Conservation (phyloP, 2,329 filamentous ascomycete species). For the Blastomyces gilchristii region DNA sequence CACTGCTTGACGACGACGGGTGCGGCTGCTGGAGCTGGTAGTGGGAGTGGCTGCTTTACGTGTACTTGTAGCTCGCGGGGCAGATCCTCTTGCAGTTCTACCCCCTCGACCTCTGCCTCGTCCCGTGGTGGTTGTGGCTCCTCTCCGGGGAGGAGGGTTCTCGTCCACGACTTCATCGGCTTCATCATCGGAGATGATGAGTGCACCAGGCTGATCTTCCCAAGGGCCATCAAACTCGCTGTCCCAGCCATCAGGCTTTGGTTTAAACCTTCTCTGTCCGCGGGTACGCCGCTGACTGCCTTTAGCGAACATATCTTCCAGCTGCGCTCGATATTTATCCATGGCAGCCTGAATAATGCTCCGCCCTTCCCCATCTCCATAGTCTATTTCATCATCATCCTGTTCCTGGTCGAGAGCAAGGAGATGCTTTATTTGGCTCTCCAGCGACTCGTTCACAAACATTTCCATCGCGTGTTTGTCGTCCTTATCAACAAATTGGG, state of each 20-base stretch:
- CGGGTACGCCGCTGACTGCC: slow-evolving; percentile 48
- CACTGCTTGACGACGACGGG: slow-evolving; percentile 24
- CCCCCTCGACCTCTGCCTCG: slow-evolving; percentile 16
- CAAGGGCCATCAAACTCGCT: slow-evolving; percentile 80
- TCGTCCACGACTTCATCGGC: slow-evolving; percentile 41
- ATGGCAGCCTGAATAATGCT: slow-evolving; percentile 64
- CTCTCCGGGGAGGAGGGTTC: slow-evolving; percentile 37
- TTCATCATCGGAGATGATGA: slow-evolving; percentile 44
- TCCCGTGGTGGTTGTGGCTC: slow-evolving; percentile 31
- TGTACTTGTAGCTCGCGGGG: slow-evolving; percentile 21
- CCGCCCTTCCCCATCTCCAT: slow-evolving; percentile 57
- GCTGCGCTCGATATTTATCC: slow-evolving; percentile 57
- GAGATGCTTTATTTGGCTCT: slow-evolving; percentile 60
- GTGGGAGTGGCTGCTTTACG: slow-evolving; percentile 22
- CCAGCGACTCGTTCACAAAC: slow-evolving; percentile 63
- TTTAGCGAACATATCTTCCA: slow-evolving; percentile 60
- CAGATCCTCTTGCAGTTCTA: slow-evolving; percentile 10
- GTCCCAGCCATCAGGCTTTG: slow-evolving; percentile 74
- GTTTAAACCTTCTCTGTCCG: slow-evolving; percentile 53
- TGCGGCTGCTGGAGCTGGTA: slow-evolving; percentile 14
- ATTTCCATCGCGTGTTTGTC: slow-evolving; percentile 85
- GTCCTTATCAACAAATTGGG: slow-evolving; percentile 87
- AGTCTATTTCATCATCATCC: slow-evolving; percentile 55
- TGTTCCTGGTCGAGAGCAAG: slow-evolving; percentile 57
- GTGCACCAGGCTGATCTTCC: slow-evolving; percentile 65